phyloP scores from a whole-genome alignment of 1,284 basidiomycete species.

The Gomphus sp. region DNA sequence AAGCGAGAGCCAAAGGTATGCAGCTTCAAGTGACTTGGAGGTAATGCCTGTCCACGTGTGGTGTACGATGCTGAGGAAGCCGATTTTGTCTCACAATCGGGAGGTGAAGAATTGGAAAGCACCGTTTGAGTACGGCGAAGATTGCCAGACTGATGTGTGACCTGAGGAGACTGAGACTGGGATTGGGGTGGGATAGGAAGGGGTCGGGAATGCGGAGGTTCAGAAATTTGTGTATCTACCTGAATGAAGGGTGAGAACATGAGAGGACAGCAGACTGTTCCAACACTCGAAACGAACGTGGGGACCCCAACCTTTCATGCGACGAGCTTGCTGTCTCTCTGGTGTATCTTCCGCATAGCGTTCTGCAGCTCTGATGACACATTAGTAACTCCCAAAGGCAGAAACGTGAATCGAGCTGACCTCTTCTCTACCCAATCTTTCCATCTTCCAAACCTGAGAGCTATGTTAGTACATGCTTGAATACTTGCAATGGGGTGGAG shows the following conservation, averaged over 20 bases:
- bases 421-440: conserved; percentile 79
- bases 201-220: background rate
- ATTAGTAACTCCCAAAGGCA: conserved; percentile 6
- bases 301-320: conserved; percentile 59
- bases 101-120: conserved; percentile 21
- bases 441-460: conserved; percentile 67
- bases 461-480: conserved; percentile 8
- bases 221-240: background rate
- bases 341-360: conserved; percentile 57
- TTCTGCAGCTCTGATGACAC: conserved; percentile 62
- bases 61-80: conserved; percentile 27
- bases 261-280: background rate
- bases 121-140: conserved; percentile 13
- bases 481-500: conserved; percentile 13
- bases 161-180: background rate
- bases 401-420: conserved; percentile 26
- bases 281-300: conserved; percentile 22
- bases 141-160: background rate
- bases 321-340: conserved; percentile 46
- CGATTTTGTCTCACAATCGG: conserved; percentile 21
- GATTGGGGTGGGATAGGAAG: background rate
- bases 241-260: background rate
- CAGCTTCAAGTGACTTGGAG: conserved; percentile 53
- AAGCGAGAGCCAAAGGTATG: conserved; percentile 76
- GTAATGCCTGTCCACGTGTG: conserved; percentile 37